Evolutionary conservation across 2,329 filamentous ascomycete genomes (phyloP).

Genomic region (Trichoderma afroharzianum): DNA sequence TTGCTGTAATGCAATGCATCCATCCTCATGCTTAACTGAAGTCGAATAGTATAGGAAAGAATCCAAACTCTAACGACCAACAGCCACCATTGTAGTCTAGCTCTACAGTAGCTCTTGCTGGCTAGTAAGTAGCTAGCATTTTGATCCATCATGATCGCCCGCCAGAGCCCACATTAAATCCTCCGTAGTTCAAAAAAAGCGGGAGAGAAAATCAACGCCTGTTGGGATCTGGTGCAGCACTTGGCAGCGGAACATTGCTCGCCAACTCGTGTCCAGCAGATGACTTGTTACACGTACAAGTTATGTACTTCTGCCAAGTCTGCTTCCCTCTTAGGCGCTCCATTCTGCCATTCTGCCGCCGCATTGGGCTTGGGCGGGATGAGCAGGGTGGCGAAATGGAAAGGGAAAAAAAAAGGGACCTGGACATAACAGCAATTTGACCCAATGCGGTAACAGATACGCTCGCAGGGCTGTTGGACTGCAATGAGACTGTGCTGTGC

Average conservation of each 20-base stretch:
- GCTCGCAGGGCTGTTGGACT: not conserved
- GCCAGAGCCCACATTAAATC: not conserved
- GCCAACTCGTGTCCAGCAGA: not conserved
- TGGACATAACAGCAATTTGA: not conserved
- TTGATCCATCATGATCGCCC: not conserved
- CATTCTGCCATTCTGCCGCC: not conserved
- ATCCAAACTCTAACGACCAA: not conserved
- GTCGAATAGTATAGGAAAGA: not conserved
- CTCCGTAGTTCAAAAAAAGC: not conserved
- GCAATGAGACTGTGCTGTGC: not conserved
- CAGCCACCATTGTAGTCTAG: not conserved
- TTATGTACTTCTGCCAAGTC: not conserved
- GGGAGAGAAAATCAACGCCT: not conserved
- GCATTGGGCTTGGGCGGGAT: not conserved
- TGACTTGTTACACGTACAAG: not conserved
- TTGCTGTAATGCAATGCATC: not conserved
- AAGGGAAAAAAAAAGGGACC: not conserved
- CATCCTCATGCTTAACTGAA: not conserved
- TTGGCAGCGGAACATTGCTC: not conserved
- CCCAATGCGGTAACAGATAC: constrained; percentile 1
- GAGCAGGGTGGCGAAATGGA: not conserved
- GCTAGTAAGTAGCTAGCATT: not conserved
- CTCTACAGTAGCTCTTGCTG: not conserved
- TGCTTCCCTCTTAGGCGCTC: not conserved
- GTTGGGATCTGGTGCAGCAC: not conserved